phyloP scores from a whole-genome alignment of 306 rosid species.

The Pterocarpus santalinus region DNA sequence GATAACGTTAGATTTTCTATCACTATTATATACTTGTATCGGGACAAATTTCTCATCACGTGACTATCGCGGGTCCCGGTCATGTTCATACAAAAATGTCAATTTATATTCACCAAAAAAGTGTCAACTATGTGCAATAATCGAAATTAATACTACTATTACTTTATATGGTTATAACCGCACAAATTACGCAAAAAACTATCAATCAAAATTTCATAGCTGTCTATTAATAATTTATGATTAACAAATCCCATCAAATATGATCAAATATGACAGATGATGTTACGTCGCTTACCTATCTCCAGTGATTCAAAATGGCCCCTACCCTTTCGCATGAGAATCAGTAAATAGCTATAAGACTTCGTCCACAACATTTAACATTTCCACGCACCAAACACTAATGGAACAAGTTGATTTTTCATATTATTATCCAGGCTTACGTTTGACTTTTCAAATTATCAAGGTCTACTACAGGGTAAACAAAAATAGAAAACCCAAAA shows the following conservation, averaged over 20 bases:
- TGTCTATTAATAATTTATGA: slow-evolving; percentile 1
- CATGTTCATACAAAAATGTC: neutral
- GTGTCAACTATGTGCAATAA: slow-evolving; percentile 18
- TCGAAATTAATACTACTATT: neutral
- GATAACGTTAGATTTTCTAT: slow-evolving; percentile 5
- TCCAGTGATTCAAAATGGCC: neutral
- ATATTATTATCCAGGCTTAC: neutral
- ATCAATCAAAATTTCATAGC: slow-evolving; percentile 6
- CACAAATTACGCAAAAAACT: neutral
- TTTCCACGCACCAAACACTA: neutral
- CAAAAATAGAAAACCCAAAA: neutral
- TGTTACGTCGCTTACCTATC: neutral
- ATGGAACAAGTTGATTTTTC: neutral
- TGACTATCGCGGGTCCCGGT: neutral
- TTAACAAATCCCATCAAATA: neutral
- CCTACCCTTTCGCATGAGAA: slow-evolving; percentile 3
- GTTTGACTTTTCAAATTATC: neutral
- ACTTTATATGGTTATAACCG: neutral
- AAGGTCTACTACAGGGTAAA: neutral
- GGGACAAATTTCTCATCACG: neutral
- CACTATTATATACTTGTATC: neutral
- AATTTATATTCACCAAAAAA: neutral
- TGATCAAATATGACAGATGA: neutral
- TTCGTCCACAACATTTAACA: neutral
- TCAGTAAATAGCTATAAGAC: neutral